phyloP scores from a whole-genome alignment of 768 basidiomycete species.

The Agrocybe praecox region DNA sequence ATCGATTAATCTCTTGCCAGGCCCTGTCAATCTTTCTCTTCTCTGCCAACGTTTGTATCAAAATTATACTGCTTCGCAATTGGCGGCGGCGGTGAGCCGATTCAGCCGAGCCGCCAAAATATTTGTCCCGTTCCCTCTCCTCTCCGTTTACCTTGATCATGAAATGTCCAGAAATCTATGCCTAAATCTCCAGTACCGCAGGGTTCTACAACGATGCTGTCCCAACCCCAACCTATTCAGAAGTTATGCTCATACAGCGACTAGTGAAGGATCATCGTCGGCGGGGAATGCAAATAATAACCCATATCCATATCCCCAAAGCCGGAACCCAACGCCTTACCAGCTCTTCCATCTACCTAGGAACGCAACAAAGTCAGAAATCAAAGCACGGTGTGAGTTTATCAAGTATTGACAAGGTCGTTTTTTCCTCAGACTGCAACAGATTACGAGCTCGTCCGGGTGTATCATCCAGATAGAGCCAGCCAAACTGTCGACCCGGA shows the following conservation, averaged over 20 bases:
- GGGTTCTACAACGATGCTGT: neutral
- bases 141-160: neutral
- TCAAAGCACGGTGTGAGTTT: conserved; percentile 59
- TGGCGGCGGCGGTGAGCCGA: no score
- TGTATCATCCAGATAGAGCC: conserved; percentile 78
- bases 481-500: conserved; percentile 41
- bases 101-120: no score
- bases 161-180: neutral
- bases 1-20: no score
- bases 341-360: conserved; percentile 64
- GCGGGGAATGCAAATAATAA: conserved; percentile 1
- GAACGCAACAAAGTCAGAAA: conserved; percentile 50
- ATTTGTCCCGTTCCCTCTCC: neutral
- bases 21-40: no score
- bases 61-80: no score
- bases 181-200: neutral
- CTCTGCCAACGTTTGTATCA: no score
- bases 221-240: neutral
- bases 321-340: conserved; percentile 56
- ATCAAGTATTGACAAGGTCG: neutral
- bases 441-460: conserved; percentile 82
- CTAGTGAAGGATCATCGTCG: neutral
- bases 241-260: neutral
- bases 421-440: neutral
- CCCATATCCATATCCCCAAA: conserved; percentile 52